phyloP scores from a whole-genome alignment of 2,329 filamentous ascomycete species.

The Fusarium euwallaceae region DNA sequence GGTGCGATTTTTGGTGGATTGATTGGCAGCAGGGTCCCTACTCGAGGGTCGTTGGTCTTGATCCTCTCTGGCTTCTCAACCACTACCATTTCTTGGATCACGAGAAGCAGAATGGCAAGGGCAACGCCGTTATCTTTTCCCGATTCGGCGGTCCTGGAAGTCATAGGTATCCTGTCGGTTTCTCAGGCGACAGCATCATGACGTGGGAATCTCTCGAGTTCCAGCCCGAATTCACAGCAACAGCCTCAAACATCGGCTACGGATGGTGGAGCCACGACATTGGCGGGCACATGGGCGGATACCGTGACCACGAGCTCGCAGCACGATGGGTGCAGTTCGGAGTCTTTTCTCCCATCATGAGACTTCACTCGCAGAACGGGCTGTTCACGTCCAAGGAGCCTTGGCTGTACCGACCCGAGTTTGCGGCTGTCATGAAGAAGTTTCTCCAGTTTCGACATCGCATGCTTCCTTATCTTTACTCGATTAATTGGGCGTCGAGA shows the following conservation, averaged over 20 bases:
- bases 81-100: slow-evolving; percentile 73
- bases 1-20: slow-evolving; percentile 75
- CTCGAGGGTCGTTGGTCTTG: slow-evolving; percentile 68
- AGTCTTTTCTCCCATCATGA: slow-evolving; percentile 71
- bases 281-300: slow-evolving; percentile 71
- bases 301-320: slow-evolving; percentile 69
- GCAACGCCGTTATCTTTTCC: slow-evolving; percentile 67
- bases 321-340: slow-evolving; percentile 74
- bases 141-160: slow-evolving; percentile 73
- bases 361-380: slow-evolving; percentile 70
- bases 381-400: slow-evolving; percentile 73
- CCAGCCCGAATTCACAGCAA: slow-evolving; percentile 76
- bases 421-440: slow-evolving; percentile 59
- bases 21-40: slow-evolving; percentile 75
- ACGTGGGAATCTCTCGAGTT: slow-evolving; percentile 73
- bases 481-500: slow-evolving; percentile 64
- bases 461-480: slow-evolving; percentile 71
- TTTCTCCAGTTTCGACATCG: slow-evolving; percentile 69
- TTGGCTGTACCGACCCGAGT: slow-evolving; percentile 66
- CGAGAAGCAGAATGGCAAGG: slow-evolving; percentile 48
- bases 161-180: slow-evolving; percentile 74
- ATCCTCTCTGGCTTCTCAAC: slow-evolving; percentile 75
- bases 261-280: slow-evolving; percentile 79
- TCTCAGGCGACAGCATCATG: slow-evolving; percentile 72
- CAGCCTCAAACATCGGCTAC: slow-evolving; percentile 75